Evolutionary conservation across 2,329 filamentous ascomycete species (phyloP).

Genomic region (Phoma sp.): DNA sequence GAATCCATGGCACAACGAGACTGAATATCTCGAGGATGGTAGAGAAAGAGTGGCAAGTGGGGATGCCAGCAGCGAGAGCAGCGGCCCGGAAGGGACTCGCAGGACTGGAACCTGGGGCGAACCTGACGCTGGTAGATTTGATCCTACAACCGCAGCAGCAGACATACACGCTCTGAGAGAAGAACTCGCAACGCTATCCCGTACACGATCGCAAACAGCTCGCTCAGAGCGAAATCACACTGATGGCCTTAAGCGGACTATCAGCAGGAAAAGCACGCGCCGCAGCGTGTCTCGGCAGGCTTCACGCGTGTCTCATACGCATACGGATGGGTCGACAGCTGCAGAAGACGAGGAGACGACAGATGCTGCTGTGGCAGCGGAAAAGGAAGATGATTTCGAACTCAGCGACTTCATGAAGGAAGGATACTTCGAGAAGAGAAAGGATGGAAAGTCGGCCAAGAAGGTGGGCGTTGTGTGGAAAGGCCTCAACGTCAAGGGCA

Average conservation of each 20-base stretch:
- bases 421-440: constrained; percentile 77
- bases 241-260: constrained; percentile 31
- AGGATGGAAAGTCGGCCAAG: constrained; percentile 72
- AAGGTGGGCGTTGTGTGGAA: constrained; percentile 80
- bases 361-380: constrained; percentile 42
- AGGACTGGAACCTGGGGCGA: constrained; percentile 67
- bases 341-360: constrained; percentile 32
- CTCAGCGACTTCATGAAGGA: constrained; percentile 74
- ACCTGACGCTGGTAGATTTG: constrained; percentile 61
- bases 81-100: constrained; percentile 34
- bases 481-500: constrained; percentile 75
- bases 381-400: constrained; percentile 68
- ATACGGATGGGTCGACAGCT: constrained; percentile 12
- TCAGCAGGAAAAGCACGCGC: constrained; percentile 38
- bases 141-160: constrained; percentile 61
- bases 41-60: constrained; percentile 22
- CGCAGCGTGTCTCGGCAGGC: constrained; percentile 20
- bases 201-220: constrained; percentile 43
- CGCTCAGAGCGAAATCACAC: constrained; percentile 29
- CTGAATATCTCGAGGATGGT: constrained; percentile 26
- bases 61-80: constrained; percentile 26
- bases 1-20: constrained; percentile 47
- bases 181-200: constrained; percentile 62
- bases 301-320: constrained; percentile 20
- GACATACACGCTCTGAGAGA: constrained; percentile 64